phyloP scores from a whole-genome alignment of 2,329 filamentous ascomycete species.

The Penicillium hordei region DNA sequence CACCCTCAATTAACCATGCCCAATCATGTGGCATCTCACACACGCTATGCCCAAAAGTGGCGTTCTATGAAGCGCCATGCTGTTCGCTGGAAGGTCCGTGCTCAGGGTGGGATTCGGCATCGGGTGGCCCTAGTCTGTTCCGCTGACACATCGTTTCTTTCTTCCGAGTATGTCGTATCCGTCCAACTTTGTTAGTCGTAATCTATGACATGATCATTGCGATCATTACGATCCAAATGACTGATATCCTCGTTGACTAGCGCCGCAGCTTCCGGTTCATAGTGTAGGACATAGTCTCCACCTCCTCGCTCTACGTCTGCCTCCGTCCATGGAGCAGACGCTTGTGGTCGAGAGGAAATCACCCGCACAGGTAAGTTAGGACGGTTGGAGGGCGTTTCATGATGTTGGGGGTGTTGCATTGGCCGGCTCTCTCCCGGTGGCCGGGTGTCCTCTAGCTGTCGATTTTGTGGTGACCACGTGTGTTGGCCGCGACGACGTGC shows the following conservation, averaged over 20 bases:
- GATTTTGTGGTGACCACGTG: slow-evolving; percentile 53
- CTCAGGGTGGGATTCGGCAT: not conserved
- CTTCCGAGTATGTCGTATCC: slow-evolving; percentile 17
- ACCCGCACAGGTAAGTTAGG: slow-evolving; percentile 52
- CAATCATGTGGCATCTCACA: not conserved
- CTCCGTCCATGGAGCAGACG: slow-evolving; percentile 57
- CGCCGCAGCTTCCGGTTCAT: slow-evolving; percentile 42
- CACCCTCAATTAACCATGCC: not conserved
- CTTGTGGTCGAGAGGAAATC: slow-evolving; percentile 58
- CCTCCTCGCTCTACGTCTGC: slow-evolving; percentile 32
- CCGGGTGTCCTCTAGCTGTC: slow-evolving; percentile 21
- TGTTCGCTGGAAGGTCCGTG: not conserved
- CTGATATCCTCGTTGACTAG: slow-evolving; percentile 33
- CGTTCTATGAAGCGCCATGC: not conserved
- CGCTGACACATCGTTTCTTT: slow-evolving; percentile 6
- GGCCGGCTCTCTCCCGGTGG: slow-evolving; percentile 7
- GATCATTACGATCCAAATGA: slow-evolving; percentile 5
- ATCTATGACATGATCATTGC: slow-evolving; percentile 1
- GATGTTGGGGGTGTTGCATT: not conserved
- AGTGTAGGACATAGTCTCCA: slow-evolving; percentile 35
- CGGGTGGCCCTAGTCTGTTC: not conserved
- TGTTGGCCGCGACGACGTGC: slow-evolving; percentile 56
- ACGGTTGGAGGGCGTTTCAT: slow-evolving; percentile 5
- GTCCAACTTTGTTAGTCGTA: slow-evolving; percentile 22
- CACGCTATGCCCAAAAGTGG: not conserved